Evolutionary conservation across 2,329 filamentous ascomycete genomes (phyloP).

Genomic region (Colletotrichum navitas): DNA sequence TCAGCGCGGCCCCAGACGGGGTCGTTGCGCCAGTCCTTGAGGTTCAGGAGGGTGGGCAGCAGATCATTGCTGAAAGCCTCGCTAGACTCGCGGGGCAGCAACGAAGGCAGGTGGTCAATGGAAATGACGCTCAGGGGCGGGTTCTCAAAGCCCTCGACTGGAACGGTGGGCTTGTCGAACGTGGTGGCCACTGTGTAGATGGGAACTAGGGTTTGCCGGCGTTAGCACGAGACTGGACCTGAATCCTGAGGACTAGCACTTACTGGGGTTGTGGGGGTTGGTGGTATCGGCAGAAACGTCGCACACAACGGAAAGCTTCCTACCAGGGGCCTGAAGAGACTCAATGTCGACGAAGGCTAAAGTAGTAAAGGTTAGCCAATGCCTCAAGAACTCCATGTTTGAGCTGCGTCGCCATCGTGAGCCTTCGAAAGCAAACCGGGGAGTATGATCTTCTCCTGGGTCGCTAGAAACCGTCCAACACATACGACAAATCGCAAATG

Average conservation of each 20-base stretch:
- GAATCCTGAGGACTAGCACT: background rate
- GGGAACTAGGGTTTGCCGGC: slow-evolving; percentile 64
- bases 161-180: slow-evolving; percentile 88
- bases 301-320: slow-evolving; percentile 83
- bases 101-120: slow-evolving; percentile 86
- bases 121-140: slow-evolving; percentile 83
- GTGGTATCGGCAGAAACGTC: slow-evolving; percentile 84
- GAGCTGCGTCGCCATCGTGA: background rate
- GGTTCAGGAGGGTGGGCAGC: slow-evolving; percentile 79
- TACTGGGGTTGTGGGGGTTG: slow-evolving; percentile 71
- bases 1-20: slow-evolving; percentile 89
- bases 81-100: slow-evolving; percentile 87
- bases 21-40: slow-evolving; percentile 80
- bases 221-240: slow-evolving; percentile 40
- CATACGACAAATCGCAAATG: background rate
- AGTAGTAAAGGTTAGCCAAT: slow-evolving; percentile 63
- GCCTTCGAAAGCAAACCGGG: background rate
- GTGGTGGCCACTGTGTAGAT: slow-evolving; percentile 89
- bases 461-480: background rate
- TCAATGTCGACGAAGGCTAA: slow-evolving; percentile 78
- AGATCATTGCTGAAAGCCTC: slow-evolving; percentile 87
- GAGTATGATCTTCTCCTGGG: background rate
- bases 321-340: slow-evolving; percentile 74
- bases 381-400: background rate
- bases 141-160: slow-evolving; percentile 70